These are phyloP conservation scores for Phaffia tasmanica DNA, from an alignment of 768 basidiomycete species.

Conservation along the genomic window DNA sequence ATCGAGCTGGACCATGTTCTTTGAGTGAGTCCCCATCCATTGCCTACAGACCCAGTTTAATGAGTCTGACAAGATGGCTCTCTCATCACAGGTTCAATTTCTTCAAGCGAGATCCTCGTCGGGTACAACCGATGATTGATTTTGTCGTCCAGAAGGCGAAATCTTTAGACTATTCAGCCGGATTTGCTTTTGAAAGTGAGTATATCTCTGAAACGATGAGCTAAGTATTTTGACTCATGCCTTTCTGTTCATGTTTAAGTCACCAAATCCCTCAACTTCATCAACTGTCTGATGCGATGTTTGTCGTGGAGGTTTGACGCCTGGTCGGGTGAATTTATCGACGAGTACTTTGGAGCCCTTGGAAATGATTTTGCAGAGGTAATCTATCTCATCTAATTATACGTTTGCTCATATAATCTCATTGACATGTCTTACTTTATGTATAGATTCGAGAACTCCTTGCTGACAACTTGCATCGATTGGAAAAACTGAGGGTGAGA, in stretches of 20 bases:
- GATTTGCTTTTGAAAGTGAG: conserved; percentile 78
- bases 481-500: conserved; percentile 41
- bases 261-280: conserved; percentile 59
- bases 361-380: conserved; percentile 80
- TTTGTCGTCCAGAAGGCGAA: conserved; percentile 56
- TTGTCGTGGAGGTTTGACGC: conserved; percentile 57
- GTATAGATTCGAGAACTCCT: conserved; percentile 58
- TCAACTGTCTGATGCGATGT: conserved; percentile 56
- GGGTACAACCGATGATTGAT: conserved; percentile 57
- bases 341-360: conserved; percentile 61
- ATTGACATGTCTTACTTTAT: neutral
- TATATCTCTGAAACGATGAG: conserved; percentile 6
- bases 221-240: neutral
- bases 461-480: conserved; percentile 44
- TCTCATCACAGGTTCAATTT: conserved; percentile 34
- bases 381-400: conserved; percentile 15
- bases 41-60: neutral
- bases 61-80: neutral
- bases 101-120: conserved; percentile 64
- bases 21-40: conserved; percentile 42
- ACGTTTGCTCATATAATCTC: neutral
- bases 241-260: conserved; percentile 42
- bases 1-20: conserved; percentile 39
- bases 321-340: conserved; percentile 56
- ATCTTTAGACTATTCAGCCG: conserved; percentile 62